Conservation (phyloP, 2,329 filamentous ascomycete genomes). For the Stagonosporopsis rhizophila region DNA sequence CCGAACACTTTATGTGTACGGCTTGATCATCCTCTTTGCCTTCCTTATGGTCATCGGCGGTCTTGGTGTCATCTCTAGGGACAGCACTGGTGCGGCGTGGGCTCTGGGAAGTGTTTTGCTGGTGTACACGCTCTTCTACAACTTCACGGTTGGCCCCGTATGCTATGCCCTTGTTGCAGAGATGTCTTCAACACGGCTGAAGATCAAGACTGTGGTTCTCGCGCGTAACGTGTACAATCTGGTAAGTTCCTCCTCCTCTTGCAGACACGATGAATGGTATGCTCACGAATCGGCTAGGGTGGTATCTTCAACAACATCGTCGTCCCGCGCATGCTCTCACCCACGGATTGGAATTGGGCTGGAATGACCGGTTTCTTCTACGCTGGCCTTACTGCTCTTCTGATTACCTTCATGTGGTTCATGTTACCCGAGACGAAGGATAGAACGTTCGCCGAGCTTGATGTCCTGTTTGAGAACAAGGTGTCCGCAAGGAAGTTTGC, state of each 20-base stretch:
- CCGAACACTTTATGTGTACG: constrained; percentile 9
- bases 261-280: constrained; percentile 79
- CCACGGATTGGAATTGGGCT: constrained; percentile 77
- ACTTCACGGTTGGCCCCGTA: constrained; percentile 84
- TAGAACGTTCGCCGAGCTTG: constrained; percentile 49
- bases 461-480: constrained; percentile 47
- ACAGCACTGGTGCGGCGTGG: constrained; percentile 55
- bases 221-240: constrained; percentile 79
- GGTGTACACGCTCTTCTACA: constrained; percentile 70
- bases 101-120: constrained; percentile 37
- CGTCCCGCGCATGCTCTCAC: constrained; percentile 62
- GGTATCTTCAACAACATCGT: constrained; percentile 76
- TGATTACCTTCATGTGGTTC: constrained; percentile 74
- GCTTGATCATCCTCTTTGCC: constrained; percentile 7
- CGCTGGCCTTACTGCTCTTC: constrained; percentile 71
- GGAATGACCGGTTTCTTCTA: constrained; percentile 80
- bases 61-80: constrained; percentile 64
- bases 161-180: constrained; percentile 88
- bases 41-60: constrained; percentile 72
- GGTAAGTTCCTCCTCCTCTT: constrained; percentile 63
- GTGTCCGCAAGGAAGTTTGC: constrained; percentile 20
- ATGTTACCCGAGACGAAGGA: constrained; percentile 49
- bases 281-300: constrained; percentile 21
- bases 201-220: constrained; percentile 88
- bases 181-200: constrained; percentile 78